Base-by-base conservation (phyloP, 1,284 basidiomycete genomes). In the Melampsora abietis-canadensis region DNA sequence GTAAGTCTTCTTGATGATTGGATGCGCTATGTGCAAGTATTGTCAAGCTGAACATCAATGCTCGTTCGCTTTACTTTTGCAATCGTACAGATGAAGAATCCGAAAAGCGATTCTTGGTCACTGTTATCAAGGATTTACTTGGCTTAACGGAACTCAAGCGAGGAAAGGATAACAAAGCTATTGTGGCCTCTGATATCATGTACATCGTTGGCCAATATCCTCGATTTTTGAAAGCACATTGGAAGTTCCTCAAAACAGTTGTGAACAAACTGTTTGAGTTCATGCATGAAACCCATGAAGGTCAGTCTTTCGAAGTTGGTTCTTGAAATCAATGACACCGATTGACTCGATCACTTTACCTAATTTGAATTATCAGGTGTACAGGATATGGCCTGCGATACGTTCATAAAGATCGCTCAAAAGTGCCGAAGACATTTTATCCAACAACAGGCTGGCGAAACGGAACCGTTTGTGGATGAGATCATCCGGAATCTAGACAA, bases 151-250 rank as follows among this genome's bases (percentile, higher is more conserved):
- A 99, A 84, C 94, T 97, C 85, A 98, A 98, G 84, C 90, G 95
- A 68, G 96, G 96, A 66, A 98, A 98, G 84, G 96, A 99, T 85
- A 98, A 99, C 87, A 99, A 99, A 83, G 96, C 96, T 1, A 94
- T 98, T 76, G 96, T 98, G 77, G 96, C 96, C 2, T 98, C 95
- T 54, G 94, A 98, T 82, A 99, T 99, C 85, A 99, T 99, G 96
- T 99, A 99, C 84, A 99, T 98, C 80, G 96, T 99, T 79, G 96
- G 96, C 67, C 96, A 99, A 84, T 99, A 99, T 82, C 96, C 96
- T 66, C 89, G 96, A 44, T 99, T 98, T 89, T 88, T 99, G 81
- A 98, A 98, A 83, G 96, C 96, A 27, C 96, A 99, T 82, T 99
- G 96, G 96, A 98, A 98, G 85, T 99, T 99, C 88, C 85, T 99